phyloP scores from a whole-genome alignment of 192 early-diverging fungal species.

The Linnemannia schmuckeri region DNA sequence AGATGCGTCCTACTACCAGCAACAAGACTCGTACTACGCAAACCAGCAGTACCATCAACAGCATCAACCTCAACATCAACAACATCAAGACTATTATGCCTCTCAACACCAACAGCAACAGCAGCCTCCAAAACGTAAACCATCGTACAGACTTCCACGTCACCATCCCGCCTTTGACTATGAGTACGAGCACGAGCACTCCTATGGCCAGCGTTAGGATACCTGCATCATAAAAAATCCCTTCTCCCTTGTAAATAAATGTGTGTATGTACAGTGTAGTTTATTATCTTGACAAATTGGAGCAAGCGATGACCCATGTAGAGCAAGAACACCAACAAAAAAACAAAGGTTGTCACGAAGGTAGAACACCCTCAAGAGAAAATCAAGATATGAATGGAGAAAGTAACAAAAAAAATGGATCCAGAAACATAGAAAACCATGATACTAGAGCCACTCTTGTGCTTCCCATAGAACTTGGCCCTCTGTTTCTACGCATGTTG shows the following conservation, averaged over 20 bases:
- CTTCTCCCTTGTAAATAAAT: not conserved
- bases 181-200: not conserved
- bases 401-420: not conserved
- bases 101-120: not conserved
- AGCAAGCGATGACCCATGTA: not conserved
- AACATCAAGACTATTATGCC: not conserved
- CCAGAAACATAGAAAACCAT: not conserved
- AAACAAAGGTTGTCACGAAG: not conserved
- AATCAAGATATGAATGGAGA: not conserved
- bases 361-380: not conserved
- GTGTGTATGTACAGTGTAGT: not conserved
- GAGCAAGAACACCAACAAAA: not conserved
- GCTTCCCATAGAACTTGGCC: not conserved
- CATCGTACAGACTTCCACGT: not conserved
- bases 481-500: not conserved
- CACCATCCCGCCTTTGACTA: not conserved
- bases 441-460: not conserved
- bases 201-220: not conserved
- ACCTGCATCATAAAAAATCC: not conserved
- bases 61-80: not conserved
- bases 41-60: not conserved
- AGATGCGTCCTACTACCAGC: not conserved
- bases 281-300: constrained; percentile 3
- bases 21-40: not conserved
- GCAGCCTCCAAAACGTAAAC: not conserved